These are phyloP conservation scores for Cercospora sesami DNA, from an alignment of 2,329 filamentous ascomycete genomes.

Conservation along the genomic window DNA sequence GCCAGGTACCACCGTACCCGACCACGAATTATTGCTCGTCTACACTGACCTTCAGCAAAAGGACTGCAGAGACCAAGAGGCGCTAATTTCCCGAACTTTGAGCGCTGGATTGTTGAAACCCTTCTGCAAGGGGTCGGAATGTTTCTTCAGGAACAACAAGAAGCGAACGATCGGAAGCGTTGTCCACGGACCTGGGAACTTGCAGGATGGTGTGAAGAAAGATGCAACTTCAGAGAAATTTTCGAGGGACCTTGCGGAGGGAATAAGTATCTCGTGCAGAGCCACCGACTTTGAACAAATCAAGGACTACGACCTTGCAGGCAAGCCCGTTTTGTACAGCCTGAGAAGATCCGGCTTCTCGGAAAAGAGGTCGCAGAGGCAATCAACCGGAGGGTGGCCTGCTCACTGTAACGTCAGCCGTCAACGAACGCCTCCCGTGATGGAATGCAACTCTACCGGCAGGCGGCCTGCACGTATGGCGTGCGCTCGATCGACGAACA, in stretches of 20 bases:
- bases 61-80: background rate
- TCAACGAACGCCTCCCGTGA: slow-evolving; percentile 32
- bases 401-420: slow-evolving; percentile 28
- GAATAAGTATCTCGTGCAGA: slow-evolving; percentile 31
- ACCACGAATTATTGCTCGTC: slow-evolving; percentile 10
- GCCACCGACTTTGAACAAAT: slow-evolving; percentile 22
- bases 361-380: slow-evolving; percentile 25
- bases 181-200: slow-evolving; percentile 5
- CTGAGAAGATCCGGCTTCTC: slow-evolving; percentile 26
- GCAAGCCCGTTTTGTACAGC: slow-evolving; percentile 29
- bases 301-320: slow-evolving; percentile 28
- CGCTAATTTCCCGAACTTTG: slow-evolving; percentile 30
- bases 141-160: slow-evolving; percentile 18
- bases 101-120: slow-evolving; percentile 34
- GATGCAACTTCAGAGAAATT: slow-evolving; percentile 20
- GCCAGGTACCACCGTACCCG: slow-evolving; percentile 35
- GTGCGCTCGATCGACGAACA: slow-evolving; percentile 12
- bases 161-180: slow-evolving; percentile 17
- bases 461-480: slow-evolving; percentile 8
- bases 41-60: slow-evolving; percentile 22
- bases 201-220: slow-evolving; percentile 29
- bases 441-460: slow-evolving; percentile 36
- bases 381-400: slow-evolving; percentile 20
- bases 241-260: slow-evolving; percentile 31
- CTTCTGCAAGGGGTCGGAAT: slow-evolving; percentile 31